Base-by-base conservation (phyloP, 148 eudicot genomes). In the Rhododendron williamsianum region DNA sequence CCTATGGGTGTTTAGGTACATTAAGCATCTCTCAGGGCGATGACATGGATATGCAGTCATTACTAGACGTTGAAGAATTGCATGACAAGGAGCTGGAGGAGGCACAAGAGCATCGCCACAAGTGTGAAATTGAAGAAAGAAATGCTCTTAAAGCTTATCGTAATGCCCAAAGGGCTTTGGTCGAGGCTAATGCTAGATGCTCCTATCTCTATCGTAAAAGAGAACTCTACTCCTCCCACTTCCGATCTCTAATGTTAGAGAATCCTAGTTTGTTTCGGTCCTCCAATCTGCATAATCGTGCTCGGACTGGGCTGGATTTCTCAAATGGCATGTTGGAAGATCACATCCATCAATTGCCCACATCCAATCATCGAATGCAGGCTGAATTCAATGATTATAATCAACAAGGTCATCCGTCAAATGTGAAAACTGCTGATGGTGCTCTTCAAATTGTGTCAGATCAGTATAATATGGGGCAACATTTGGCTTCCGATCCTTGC, bases 71-170 rank as follows among this genome's bases (percentile, higher is more conserved):
- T 23, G 98, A 92, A 85, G 95, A 92, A 63, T 87, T 89, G 87
- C 91, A 91, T 84, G 94, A 94, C 81, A 94, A 93, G 86, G 93
- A 93, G 91, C 87, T 94, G 87, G 95, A 94, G 84, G 92, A 92
- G 88, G 98, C 95, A 48, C 98, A 93, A 84, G 95, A 92, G 86
- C 89, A 90, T 82, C 91, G 98, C 49, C 92, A 84, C 58, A 91
- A 87, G 84, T 93, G 98, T 87, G 98, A 94, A 89, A 78, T 92
- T 80, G 95, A 94, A 83, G 98, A 94, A 88, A 90, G 91, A 86
- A 92, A 88, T 84, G 98, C 98, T 84, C 88, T 91, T 25, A 91
- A 87, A 84, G 90, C 91, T 84, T 94, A 91, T 76, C 95, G 93
- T 43, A 91, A 85, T 83, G 94, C 94, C 27, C 98, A 93, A 87